Evolutionary conservation across 2,329 filamentous ascomycete species (phyloP).

Genomic region (Alternaria arbusti): DNA sequence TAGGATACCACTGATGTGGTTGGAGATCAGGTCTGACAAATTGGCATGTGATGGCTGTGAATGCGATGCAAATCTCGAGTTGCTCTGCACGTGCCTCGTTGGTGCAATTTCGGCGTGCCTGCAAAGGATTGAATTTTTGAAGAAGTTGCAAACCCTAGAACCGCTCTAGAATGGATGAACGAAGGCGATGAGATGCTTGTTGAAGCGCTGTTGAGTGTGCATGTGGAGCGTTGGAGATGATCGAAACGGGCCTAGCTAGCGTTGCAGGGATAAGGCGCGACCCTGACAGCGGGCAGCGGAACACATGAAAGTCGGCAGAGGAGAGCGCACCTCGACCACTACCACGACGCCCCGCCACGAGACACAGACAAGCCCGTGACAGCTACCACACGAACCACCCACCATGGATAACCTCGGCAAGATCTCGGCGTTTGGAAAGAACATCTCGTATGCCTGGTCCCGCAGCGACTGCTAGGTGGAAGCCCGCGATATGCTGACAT

Average conservation of each 20-base stretch:
- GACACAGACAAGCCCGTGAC: neutral
- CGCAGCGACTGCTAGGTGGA: neutral
- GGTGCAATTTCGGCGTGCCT: neutral
- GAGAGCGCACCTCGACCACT: slow-evolving; percentile 18
- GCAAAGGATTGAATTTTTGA: neutral
- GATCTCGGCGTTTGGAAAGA: slow-evolving; percentile 73
- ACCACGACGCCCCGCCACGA: slow-evolving; percentile 16
- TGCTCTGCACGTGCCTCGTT: neutral
- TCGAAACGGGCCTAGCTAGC: slow-evolving; percentile 12
- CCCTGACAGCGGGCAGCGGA: slow-evolving; percentile 13
- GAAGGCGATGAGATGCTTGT: neutral
- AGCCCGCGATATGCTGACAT: slow-evolving; percentile 42
- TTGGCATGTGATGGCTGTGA: neutral
- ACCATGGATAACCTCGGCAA: slow-evolving; percentile 78
- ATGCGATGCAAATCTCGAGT: neutral
- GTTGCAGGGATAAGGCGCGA: slow-evolving; percentile 23
- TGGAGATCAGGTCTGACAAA: neutral
- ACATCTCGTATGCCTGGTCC: slow-evolving; percentile 63
- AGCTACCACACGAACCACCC: slow-evolving; percentile 10
- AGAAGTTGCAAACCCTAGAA: neutral
- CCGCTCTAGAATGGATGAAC: neutral
- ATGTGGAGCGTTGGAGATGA: neutral
- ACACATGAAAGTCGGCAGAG: slow-evolving; percentile 34
- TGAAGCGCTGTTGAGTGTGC: neutral
- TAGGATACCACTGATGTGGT: neutral